Evolutionary conservation across 1,284 basidiomycete genomes (phyloP).

Genomic region (Ceratobasidium sp.): DNA sequence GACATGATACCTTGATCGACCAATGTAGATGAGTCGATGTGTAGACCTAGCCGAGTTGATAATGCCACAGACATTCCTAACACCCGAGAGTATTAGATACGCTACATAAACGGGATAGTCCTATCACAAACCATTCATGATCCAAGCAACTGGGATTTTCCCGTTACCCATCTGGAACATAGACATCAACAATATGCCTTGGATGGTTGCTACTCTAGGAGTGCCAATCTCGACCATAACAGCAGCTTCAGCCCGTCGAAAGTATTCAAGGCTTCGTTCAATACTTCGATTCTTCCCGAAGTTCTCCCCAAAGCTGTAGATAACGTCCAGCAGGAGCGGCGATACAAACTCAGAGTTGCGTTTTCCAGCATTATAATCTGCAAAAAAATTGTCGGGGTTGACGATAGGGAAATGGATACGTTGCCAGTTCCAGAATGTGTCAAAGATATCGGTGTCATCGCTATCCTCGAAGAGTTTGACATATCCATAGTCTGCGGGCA

Average conservation of each 20-base stretch:
- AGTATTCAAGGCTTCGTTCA: slow-evolving; percentile 34
- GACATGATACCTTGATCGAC: slow-evolving; percentile 17
- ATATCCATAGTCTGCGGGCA: too few species aligned
- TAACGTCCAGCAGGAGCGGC: slow-evolving; percentile 37
- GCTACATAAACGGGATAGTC: neutral
- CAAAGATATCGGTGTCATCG: too few species aligned
- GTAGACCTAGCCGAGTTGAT: slow-evolving; percentile 29
- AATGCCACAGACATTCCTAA: slow-evolving; percentile 35
- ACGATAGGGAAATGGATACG: slow-evolving; percentile 39
- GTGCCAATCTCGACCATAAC: slow-evolving; percentile 34
- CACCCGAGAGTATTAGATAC: neutral
- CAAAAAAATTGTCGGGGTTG: slow-evolving; percentile 16
- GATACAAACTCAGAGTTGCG: slow-evolving; percentile 32
- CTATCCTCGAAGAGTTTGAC: too few species aligned
- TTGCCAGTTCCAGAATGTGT: slow-evolving; percentile 38
- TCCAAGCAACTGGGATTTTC: slow-evolving; percentile 37
- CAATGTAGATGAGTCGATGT: slow-evolving; percentile 20
- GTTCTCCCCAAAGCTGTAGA: slow-evolving; percentile 28
- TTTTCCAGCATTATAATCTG: slow-evolving; percentile 7
- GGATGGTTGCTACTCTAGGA: slow-evolving; percentile 23
- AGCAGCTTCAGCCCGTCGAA: slow-evolving; percentile 22
- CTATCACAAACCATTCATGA: slow-evolving; percentile 21
- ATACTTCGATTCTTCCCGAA: too few species aligned
- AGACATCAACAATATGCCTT: slow-evolving; percentile 23
- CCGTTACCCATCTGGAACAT: slow-evolving; percentile 37